Evolutionary conservation across 495 filamentous ascomycete genomes (phyloP).

Genomic region (Penicillium nucicola): DNA sequence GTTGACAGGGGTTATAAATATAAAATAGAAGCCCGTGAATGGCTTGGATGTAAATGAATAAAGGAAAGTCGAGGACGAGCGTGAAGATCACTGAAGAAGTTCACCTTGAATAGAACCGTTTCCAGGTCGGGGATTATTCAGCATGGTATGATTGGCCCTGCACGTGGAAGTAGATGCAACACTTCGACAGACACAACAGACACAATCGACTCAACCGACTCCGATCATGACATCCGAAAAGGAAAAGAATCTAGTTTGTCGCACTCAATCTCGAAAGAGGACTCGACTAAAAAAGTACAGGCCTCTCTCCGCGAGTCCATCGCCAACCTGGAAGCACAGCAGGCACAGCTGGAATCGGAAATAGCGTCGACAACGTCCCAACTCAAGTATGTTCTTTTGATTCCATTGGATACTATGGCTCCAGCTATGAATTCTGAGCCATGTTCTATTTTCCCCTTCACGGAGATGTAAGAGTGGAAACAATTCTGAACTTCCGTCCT

Average conservation of each 20-base stretch:
- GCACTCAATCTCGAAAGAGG: not conserved
- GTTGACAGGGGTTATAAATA: too few relatives aligned
- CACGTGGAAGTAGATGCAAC: too few relatives aligned
- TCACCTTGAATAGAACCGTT: not conserved
- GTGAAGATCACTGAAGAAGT: too few relatives aligned
- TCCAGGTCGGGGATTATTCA: constrained; percentile 10
- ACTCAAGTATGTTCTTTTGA: constrained; percentile 30
- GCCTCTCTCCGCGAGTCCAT: constrained; percentile 31
- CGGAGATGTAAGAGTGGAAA: not conserved
- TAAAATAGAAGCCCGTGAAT: too few relatives aligned
- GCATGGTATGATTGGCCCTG: constrained; percentile 11
- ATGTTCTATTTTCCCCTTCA: too few relatives aligned
- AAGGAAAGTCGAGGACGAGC: too few relatives aligned
- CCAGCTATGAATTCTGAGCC: too few relatives aligned
- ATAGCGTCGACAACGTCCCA: constrained; percentile 27
- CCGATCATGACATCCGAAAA: not conserved
- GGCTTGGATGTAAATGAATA: too few relatives aligned
- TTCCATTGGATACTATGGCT: not conserved
- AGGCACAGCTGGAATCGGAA: constrained; percentile 26
- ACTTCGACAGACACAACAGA: too few relatives aligned
- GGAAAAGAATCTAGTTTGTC: constrained; percentile 21
- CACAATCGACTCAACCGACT: too few relatives aligned
- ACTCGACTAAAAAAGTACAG: constrained; percentile 14
- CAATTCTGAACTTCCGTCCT: not conserved
- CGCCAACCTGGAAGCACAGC: constrained; percentile 31